A percentile compares a stretch with the other conserved stretches of the same genome.
Conservation (phyloP, 352 stramenopile species). For the Globisporangium paddicum region DNA sequence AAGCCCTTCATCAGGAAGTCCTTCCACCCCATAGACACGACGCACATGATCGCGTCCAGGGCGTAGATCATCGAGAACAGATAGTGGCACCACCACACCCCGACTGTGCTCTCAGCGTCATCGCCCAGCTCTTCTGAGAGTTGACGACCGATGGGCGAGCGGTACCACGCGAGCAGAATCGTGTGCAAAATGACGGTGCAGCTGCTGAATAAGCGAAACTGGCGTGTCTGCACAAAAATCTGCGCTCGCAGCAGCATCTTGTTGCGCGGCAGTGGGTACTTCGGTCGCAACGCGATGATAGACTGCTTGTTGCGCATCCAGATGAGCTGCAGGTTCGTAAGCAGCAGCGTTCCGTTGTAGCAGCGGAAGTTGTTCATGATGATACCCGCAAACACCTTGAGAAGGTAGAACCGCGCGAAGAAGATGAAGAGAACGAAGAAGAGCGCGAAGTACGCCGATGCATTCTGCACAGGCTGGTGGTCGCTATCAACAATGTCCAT, state of each 20-base stretch:
- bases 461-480: conserved; percentile 63
- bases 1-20: conserved; percentile 85
- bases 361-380: conserved; percentile 87
- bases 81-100: conserved; percentile 78
- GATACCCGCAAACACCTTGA: conserved; percentile 76
- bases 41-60: conserved; percentile 56
- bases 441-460: conserved; percentile 72
- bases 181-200: conserved; percentile 64
- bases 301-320: conserved; percentile 69
- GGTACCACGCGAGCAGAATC: conserved; percentile 66
- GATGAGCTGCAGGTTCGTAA: conserved; percentile 74
- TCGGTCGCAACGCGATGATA: conserved; percentile 59
- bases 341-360: conserved; percentile 74
- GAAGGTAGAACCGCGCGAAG: conserved; percentile 70
- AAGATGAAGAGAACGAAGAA: conserved; percentile 84
- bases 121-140: conserved; percentile 29
- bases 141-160: conserved; percentile 41
- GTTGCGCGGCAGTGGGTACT: conserved; percentile 69
- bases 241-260: conserved; percentile 52
- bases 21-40: conserved; percentile 70
- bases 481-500: conserved; percentile 78
- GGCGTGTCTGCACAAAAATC: conserved; percentile 58
- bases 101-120: conserved; percentile 15
- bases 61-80: conserved; percentile 77
- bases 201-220: conserved; percentile 62